A percentile compares a stretch with the other conserved stretches of the same genome.
Conservation (phyloP, 2,329 filamentous ascomycete genomes). For the Juglanconis oblonga region DNA sequence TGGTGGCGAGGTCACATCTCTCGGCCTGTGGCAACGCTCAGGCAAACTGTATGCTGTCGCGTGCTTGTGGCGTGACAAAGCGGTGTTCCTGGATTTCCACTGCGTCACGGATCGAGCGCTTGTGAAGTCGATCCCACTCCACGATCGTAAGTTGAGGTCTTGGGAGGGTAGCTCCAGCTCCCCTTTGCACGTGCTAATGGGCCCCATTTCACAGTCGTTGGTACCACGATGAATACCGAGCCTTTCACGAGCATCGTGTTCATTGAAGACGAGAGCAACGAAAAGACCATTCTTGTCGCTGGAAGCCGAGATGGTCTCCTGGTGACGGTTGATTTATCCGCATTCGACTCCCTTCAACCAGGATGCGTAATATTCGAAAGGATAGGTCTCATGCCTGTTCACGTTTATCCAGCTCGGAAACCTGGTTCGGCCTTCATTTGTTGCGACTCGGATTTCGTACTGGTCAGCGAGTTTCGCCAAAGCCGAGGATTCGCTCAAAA, state of each 20-base stretch:
- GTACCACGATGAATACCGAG: background rate
- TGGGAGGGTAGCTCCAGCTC: background rate
- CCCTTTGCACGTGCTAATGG: background rate
- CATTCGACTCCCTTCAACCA: constrained; percentile 19
- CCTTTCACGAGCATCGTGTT: constrained; percentile 44
- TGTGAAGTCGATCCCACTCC: background rate
- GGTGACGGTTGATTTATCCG: constrained; percentile 33
- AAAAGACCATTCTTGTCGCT: constrained; percentile 33
- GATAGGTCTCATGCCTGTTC: constrained; percentile 28
- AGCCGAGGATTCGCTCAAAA: constrained; percentile 36
- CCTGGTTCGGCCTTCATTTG: constrained; percentile 38
- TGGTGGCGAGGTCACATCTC: constrained; percentile 48
- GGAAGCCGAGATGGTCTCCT: constrained; percentile 54
- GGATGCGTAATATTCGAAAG: constrained; percentile 18
- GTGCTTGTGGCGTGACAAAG: constrained; percentile 11
- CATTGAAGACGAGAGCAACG: constrained; percentile 25
- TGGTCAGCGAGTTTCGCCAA: constrained; percentile 38
- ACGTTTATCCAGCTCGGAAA: constrained; percentile 20
- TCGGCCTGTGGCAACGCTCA: constrained; percentile 33
- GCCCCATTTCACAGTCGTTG: background rate
- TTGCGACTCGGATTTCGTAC: constrained; percentile 45
- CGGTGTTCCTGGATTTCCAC: constrained; percentile 12
- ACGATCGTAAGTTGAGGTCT: constrained; percentile 8
- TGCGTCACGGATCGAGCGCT: background rate
- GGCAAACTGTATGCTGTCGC: constrained; percentile 14